A percentile compares a stretch with the other conserved stretches of the same genome.
Conservation (phyloP, 2,329 filamentous ascomycete genomes). For the Sarocladium kiliense region DNA sequence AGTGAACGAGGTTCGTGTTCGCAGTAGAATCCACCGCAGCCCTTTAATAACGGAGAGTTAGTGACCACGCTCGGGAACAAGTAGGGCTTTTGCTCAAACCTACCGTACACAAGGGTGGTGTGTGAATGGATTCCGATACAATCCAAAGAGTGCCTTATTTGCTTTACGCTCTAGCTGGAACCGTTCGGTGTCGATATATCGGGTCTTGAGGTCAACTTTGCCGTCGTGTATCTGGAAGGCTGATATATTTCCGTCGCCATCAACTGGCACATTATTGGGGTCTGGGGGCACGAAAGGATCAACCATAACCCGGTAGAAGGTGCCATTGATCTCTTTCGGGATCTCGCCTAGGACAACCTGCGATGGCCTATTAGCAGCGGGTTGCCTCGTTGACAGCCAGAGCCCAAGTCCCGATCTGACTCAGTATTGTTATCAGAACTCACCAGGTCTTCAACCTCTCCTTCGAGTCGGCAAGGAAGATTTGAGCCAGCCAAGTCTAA, state of each 20-base stretch:
- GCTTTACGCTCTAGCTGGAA: slow-evolving; percentile 31
- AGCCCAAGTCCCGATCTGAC: neutral
- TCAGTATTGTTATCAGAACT: too few species aligned
- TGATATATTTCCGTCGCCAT: slow-evolving; percentile 34
- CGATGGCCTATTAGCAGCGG: neutral
- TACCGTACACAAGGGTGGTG: slow-evolving; percentile 25
- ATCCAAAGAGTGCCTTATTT: slow-evolving; percentile 26
- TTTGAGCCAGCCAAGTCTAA: neutral
- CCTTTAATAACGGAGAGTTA: neutral
- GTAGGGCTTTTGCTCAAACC: neutral
- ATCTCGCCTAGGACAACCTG: slow-evolving; percentile 16
- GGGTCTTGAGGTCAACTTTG: slow-evolving; percentile 25
- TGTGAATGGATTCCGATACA: slow-evolving; percentile 33
- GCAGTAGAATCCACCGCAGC: neutral
- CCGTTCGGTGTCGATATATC: slow-evolving; percentile 35
- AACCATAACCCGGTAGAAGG: slow-evolving; percentile 29
- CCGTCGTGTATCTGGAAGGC: slow-evolving; percentile 31
- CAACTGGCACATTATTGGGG: slow-evolving; percentile 28
- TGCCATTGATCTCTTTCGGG: slow-evolving; percentile 17
- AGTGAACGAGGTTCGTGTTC: neutral
- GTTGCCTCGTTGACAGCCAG: neutral
- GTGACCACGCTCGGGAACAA: neutral
- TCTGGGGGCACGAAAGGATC: slow-evolving; percentile 32
- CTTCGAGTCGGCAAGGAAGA: neutral
- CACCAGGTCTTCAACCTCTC: neutral